A percentile compares a stretch with the other conserved stretches of the same genome.
Conservation (phyloP, 768 basidiomycete genomes). For the Trametes elegans region DNA sequence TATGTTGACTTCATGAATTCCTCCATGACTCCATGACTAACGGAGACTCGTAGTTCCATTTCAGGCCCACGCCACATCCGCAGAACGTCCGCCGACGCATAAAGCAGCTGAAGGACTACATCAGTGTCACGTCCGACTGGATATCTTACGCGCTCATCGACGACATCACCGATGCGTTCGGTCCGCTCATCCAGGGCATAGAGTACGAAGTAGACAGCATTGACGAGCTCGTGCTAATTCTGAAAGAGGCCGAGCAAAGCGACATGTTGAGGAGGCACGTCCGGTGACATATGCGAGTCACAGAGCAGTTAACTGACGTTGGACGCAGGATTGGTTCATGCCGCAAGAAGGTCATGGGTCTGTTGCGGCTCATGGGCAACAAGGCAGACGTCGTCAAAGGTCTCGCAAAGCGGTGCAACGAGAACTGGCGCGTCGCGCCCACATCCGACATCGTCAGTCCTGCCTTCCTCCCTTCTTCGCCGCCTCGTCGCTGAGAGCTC, state of each 20-base stretch:
- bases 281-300: background rate
- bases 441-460: slow-evolving; percentile 88
- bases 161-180: slow-evolving; percentile 99
- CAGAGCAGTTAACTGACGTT: background rate
- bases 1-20: background rate
- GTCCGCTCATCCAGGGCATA: slow-evolving; percentile 96
- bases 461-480: background rate
- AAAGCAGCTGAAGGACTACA: slow-evolving; percentile 99
- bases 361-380: slow-evolving; percentile 95
- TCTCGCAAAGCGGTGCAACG: slow-evolving; percentile 95
- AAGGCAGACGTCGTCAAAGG: slow-evolving; percentile 99
- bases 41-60: slow-evolving; percentile 72
- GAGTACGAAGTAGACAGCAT: slow-evolving; percentile 99
- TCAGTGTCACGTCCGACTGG: slow-evolving; percentile 98
- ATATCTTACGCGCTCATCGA: slow-evolving; percentile 99
- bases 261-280: slow-evolving; percentile 86
- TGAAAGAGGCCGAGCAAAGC: slow-evolving; percentile 94
- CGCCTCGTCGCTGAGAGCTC: background rate
- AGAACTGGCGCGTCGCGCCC: slow-evolving; percentile 98
- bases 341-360: slow-evolving; percentile 98
- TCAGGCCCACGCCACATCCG: slow-evolving; percentile 94
- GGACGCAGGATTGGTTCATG: slow-evolving; percentile 84
- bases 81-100: slow-evolving; percentile 97
- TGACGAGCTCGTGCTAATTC: slow-evolving; percentile 94
- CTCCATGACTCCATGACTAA: slow-evolving; percentile 16